Conservation (phyloP, 1,284 basidiomycete genomes). For the Hortiboletus rubellus region DNA sequence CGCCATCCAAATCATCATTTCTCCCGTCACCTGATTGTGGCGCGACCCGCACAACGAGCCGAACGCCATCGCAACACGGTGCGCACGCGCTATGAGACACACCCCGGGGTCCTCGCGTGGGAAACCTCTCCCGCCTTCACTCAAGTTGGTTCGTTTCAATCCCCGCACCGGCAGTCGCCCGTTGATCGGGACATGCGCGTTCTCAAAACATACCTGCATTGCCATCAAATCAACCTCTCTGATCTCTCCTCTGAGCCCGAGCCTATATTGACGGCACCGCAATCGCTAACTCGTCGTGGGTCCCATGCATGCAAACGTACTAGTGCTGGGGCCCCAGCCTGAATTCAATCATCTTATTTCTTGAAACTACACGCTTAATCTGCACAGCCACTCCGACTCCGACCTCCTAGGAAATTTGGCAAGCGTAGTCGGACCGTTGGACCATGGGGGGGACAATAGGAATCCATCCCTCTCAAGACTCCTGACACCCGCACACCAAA, state of each 20-base stretch:
- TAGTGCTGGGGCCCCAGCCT: no score
- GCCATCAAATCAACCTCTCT: no score
- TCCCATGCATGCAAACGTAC: not conserved
- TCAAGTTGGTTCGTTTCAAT: not conserved
- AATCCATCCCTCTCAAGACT: constrained; percentile 5
- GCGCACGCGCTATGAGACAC: constrained; percentile 5
- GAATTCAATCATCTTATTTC: not conserved
- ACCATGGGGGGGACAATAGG: not conserved
- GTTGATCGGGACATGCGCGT: not conserved
- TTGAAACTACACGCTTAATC: not conserved
- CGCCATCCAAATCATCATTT: no score
- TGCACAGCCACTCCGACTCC: constrained; percentile 8
- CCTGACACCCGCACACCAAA: constrained; percentile 11
- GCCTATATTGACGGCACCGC: no score
- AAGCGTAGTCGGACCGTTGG: not conserved
- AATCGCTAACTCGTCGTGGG: no score
- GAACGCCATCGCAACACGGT: constrained; percentile 1
- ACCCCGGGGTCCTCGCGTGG: constrained; percentile 8
- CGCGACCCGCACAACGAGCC: not conserved
- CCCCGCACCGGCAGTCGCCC: constrained; percentile 10
- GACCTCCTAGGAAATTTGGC: not conserved
- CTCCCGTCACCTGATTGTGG: not conserved
- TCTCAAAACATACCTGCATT: not conserved
- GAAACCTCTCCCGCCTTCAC: not conserved
- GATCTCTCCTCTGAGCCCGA: no score